Evolutionary conservation across 23 red algal species (phyloP), one percentile per base, ranked within the genome.

Genomic region (Cyanidiococcus yangmingshanensis): DNA sequence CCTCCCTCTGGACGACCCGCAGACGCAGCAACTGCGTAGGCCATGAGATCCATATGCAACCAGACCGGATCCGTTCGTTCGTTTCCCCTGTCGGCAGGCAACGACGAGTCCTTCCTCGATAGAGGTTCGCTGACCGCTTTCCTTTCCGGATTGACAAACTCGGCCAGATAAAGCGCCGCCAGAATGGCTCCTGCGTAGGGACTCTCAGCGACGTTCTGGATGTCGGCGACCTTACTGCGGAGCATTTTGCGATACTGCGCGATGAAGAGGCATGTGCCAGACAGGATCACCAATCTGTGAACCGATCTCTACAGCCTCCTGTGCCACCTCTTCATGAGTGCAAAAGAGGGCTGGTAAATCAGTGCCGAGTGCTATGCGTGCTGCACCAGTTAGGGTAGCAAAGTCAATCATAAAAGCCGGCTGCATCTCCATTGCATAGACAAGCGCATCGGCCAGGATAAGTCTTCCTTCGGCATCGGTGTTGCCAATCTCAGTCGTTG

Each of bases 21-120:
- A 39, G 57, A 81, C 17, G 88, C 75, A n/a, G 80, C 40, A 27
- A 74, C 27, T 50, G 90, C 90, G 79, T 88, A 98, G 3, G 75
- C 94, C 87, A 91, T 98, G 17, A 89, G 50, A 71, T 98, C 94
- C 21, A 98, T 38, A 74, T 98, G 94, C 2, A 98, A 86, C 94
- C 94, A 98, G 31, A 68, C 76, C 21, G 67, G 38, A 12, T 12
- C 7, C 27, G 12, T 7, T 3, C 63, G 63, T 3, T 12, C 63
- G 21, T 7, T 35, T 12, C n/a, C 63, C 7, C 32, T 71, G 63
- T 2, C 63, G 1, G 78, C 58, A 59, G 45, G 45, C 21, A 21
- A 7, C 45, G 45, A 15, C 45, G 7, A 7, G 12, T 7, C 12
- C n/a, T n/a, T n/a, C n/a, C n/a, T n/a, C 45, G 45, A 54, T 21